phyloP scores from a whole-genome alignment of 1,139 yeast species.

The Saccharomycopsis hybrid region DNA sequence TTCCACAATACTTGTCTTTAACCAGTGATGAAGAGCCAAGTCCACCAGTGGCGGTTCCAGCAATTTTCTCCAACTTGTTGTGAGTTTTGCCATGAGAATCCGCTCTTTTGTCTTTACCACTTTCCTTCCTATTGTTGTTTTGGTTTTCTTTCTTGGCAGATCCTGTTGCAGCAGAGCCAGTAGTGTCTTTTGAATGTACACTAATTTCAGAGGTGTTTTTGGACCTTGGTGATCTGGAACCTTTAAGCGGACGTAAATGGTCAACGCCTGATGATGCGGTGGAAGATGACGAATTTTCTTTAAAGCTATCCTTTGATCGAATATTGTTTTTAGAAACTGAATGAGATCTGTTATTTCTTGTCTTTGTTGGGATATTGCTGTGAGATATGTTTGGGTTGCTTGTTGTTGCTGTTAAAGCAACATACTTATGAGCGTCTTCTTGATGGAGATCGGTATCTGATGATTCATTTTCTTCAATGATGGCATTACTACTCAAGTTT shows the following conservation, averaged over 20 bases:
- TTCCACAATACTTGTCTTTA: constrained; percentile 18
- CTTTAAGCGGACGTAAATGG: too few species aligned
- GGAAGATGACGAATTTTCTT: background rate
- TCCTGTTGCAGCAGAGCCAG: background rate
- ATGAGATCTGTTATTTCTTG: constrained; percentile 2
- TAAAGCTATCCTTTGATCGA: constrained; percentile 1
- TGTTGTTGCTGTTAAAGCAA: constrained; percentile 3
- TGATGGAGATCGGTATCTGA: too few species aligned
- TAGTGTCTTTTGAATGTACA: background rate
- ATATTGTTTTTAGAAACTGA: constrained; percentile 4
- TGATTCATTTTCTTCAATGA: too few species aligned
- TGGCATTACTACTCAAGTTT: too few species aligned
- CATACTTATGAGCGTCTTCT: background rate
- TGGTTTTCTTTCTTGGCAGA: background rate
- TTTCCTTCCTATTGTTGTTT: background rate
- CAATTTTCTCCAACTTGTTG: background rate
- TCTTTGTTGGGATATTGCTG: background rate
- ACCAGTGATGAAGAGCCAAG: constrained; percentile 2
- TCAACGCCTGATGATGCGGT: too few species aligned
- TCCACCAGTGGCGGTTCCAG: background rate
- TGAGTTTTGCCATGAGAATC: background rate
- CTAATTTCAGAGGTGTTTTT: background rate
- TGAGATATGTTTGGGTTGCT: constrained; percentile 9
- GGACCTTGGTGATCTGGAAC: background rate
- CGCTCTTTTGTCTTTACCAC: too few species aligned